These are phyloP conservation scores for Sporothrix phasma DNA, from an alignment of 2,329 filamentous ascomycete species.

Conservation along the genomic window DNA sequence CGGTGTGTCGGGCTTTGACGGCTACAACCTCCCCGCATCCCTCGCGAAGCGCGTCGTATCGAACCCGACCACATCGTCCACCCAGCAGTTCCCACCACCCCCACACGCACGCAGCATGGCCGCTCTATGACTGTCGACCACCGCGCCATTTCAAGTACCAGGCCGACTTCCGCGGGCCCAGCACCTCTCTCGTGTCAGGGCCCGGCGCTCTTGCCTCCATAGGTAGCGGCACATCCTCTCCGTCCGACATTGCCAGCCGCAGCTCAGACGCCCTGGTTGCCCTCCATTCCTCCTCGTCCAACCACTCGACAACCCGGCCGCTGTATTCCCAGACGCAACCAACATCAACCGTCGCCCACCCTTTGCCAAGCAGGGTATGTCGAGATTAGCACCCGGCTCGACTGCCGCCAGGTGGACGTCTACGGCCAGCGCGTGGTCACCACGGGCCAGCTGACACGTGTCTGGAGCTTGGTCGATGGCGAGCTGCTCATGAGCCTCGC, in stretches of 20 bases:
- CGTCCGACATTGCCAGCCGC: not conserved
- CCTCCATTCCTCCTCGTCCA: not conserved
- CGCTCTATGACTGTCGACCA: slow-evolving; percentile 44
- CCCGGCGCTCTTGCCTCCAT: not conserved
- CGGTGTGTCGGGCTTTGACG: not conserved
- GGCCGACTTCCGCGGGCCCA: slow-evolving; percentile 29
- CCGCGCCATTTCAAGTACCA: slow-evolving; percentile 31
- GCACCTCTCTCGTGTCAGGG: slow-evolving; percentile 4
- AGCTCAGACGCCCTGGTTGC: not conserved
- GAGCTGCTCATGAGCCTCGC: slow-evolving; percentile 70
- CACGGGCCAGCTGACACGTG: slow-evolving; percentile 73
- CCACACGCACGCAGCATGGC: slow-evolving; percentile 33
- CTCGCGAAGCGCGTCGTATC: slow-evolving; percentile 34
- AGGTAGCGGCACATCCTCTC: not conserved
- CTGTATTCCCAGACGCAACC: slow-evolving; percentile 70
- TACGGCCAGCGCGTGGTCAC: slow-evolving; percentile 84
- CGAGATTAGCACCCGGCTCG: slow-evolving; percentile 76
- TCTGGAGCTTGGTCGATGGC: slow-evolving; percentile 78
- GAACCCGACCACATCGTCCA: slow-evolving; percentile 38
- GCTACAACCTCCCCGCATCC: slow-evolving; percentile 18
- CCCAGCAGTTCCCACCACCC: slow-evolving; percentile 33
- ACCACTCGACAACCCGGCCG: not conserved
- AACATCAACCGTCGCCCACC: slow-evolving; percentile 78
- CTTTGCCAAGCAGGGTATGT: slow-evolving; percentile 57
- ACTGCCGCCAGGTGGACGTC: slow-evolving; percentile 75